phyloP scores from a whole-genome alignment of 352 stramenopile species.

The Phytophthora fragariae region DNA sequence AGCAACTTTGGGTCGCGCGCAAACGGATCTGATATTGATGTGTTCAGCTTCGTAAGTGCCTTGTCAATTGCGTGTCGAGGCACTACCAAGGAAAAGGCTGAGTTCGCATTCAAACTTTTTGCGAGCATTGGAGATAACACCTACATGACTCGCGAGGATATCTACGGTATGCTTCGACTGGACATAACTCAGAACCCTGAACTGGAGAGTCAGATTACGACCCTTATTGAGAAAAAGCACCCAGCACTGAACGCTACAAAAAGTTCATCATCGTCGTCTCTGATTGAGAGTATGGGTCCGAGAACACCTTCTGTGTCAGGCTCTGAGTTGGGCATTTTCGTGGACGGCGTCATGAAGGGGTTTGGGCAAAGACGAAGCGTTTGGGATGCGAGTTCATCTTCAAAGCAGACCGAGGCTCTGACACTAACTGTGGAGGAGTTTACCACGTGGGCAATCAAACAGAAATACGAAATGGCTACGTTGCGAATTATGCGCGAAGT shows the following conservation, averaged over 20 bases:
- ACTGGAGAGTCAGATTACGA: constrained; percentile 68
- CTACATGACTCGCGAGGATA: constrained; percentile 81
- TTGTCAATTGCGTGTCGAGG: constrained; percentile 82
- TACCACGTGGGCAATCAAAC: constrained; percentile 62
- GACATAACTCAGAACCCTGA: constrained; percentile 83
- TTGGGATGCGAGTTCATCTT: constrained; percentile 38
- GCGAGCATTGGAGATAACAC: constrained; percentile 51
- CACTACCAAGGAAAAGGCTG: constrained; percentile 71
- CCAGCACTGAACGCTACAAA: constrained; percentile 52
- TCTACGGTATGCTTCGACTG: constrained; percentile 86
- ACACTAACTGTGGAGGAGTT: constrained; percentile 79
- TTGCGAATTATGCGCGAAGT: constrained; percentile 87
- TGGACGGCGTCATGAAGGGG: constrained; percentile 77
- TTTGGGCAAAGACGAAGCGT: constrained; percentile 52
- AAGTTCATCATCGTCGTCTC: constrained; percentile 57
- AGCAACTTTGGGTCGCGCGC: constrained; percentile 80
- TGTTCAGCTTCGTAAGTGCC: constrained; percentile 89
- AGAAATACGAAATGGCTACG: constrained; percentile 81
- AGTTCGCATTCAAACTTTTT: constrained; percentile 87
- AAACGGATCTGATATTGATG: constrained; percentile 82
- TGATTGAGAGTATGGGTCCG: constrained; percentile 62
- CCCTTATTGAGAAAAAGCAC: constrained; percentile 71
- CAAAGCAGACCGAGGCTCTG: constrained; percentile 40
- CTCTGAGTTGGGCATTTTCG: constrained; percentile 81
- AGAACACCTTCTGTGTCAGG: constrained; percentile 79